Base-by-base conservation (phyloP, 2,329 filamentous ascomycete species). In the Chrysoporthe cubensis region DNA sequence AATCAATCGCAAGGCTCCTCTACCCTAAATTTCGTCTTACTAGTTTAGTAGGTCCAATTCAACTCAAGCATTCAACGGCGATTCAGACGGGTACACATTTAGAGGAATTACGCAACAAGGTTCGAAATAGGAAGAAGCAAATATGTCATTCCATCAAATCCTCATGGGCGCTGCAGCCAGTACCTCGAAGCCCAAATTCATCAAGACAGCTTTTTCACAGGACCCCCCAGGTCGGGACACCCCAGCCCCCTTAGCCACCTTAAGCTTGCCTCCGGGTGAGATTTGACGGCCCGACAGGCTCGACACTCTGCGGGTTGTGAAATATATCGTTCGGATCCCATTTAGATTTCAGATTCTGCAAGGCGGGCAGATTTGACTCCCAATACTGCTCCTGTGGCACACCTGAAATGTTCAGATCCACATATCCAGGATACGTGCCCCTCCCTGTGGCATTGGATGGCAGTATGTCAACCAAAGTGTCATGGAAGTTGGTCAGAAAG, bases 401-500 rank as follows among this genome's bases (percentile, higher is more conserved):
- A 2, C 71, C 71, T n/a, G 75, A 67, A 44, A 89, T 73, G 4
- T 75, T 75, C 1, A 82, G 82, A 73, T 90, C 88, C 2, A 91
- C 84, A 71, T 90, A 91, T 2, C 88, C 88, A 0, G 88, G 83
- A 75, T 91, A 91, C 0, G 86, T 84, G 13, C 84, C 84, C 26
- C 65, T 58, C 58, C 81, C 76, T 42, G 67, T 64, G 0, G 78
- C 78, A 2, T 78, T 74, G 1, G 78, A 74, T 13, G 80, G 78
- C 5, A 79, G 75, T 4, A 72, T 72, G 46, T 75, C 74, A 48
- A 87, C 66, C 14, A 78, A 52, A 42, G 80, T 40, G 72, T 78
- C 14, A 73, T 88, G 83, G 58, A 90, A 78, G 6, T 82, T 83
- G 18, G 80, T 77, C 50, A 89, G 74, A 65, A 90, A 89, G 0